Conservation (phyloP, 2,329 filamentous ascomycete species). For the Aspergillus luchuensis region DNA sequence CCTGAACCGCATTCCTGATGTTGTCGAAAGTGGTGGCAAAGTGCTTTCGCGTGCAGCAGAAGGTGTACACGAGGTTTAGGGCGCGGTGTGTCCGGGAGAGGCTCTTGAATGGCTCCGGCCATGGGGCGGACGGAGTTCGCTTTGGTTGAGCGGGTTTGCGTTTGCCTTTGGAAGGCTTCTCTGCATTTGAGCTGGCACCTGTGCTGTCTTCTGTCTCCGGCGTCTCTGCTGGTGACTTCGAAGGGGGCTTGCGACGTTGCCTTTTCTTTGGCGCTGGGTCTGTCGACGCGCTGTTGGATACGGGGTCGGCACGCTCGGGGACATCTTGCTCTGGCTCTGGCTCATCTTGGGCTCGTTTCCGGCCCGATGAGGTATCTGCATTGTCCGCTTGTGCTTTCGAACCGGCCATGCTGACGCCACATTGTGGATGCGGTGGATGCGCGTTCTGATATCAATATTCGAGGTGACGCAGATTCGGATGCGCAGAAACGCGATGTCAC, state of each 20-base stretch:
- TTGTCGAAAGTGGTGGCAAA: conserved; percentile 89
- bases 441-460: background rate
- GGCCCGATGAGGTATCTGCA: conserved; percentile 13
- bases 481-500: conserved; percentile 1
- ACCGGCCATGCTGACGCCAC: conserved; percentile 29
- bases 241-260: conserved; percentile 7
- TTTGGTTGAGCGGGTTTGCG: conserved; percentile 14
- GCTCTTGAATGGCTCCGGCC: conserved; percentile 73
- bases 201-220: background rate
- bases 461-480: background rate
- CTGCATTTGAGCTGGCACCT: background rate
- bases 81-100: conserved; percentile 79
- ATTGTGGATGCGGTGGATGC: conserved; percentile 19
- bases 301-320: background rate
- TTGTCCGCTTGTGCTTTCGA: conserved; percentile 3
- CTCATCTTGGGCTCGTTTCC: conserved; percentile 22
- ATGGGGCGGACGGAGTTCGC: conserved; percentile 53
- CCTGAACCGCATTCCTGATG: conserved; percentile 80
- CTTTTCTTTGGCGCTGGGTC: background rate
- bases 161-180: conserved; percentile 6
- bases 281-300: conserved; percentile 21
- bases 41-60: conserved; percentile 90
- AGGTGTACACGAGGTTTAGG: conserved; percentile 90
- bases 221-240: background rate
- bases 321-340: background rate